Conservation (phyloP, 306 rosid species). For the Inga laurina region DNA sequence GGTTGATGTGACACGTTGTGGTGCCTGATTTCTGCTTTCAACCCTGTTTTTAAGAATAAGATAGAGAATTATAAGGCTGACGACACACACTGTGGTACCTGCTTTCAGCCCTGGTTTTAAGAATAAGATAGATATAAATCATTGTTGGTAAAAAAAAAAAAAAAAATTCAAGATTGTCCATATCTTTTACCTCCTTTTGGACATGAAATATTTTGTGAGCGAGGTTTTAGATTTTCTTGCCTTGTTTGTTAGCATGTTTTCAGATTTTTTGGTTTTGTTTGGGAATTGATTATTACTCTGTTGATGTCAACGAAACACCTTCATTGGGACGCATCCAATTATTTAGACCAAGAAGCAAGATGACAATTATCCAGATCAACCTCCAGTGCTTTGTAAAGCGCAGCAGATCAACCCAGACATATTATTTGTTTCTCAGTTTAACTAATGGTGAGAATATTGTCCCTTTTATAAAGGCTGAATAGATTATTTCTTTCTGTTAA, state of each 20-base stretch:
- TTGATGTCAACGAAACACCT: neutral
- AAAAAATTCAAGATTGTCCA: neutral
- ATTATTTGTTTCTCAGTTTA: conserved; percentile 69
- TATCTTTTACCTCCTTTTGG: too few species aligned
- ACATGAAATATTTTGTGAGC: neutral
- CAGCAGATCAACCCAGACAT: conserved; percentile 80
- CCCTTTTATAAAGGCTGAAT: too few species aligned
- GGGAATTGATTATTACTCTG: neutral
- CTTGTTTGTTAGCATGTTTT: neutral
- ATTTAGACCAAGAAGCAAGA: neutral
- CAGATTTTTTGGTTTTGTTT: neutral
- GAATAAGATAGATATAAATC: too few species aligned
- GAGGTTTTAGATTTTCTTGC: neutral
- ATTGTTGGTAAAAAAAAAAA: too few species aligned
- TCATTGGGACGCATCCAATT: neutral
- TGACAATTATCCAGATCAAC: neutral
- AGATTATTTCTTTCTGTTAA: neutral
- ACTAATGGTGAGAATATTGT: conserved; percentile 54
- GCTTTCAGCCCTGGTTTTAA: too few species aligned
- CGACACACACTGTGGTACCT: too few species aligned
- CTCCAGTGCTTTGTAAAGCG: conserved; percentile 87
- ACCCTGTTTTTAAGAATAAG: too few species aligned
- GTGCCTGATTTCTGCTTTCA: too few species aligned
- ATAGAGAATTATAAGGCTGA: too few species aligned
- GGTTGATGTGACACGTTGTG: too few species aligned